Percentiles rank a stretch among this genome's conserved stretches.
phyloP scores from a whole-genome alignment of 306 rosid genomes.

The Vigna angularis region DNA sequence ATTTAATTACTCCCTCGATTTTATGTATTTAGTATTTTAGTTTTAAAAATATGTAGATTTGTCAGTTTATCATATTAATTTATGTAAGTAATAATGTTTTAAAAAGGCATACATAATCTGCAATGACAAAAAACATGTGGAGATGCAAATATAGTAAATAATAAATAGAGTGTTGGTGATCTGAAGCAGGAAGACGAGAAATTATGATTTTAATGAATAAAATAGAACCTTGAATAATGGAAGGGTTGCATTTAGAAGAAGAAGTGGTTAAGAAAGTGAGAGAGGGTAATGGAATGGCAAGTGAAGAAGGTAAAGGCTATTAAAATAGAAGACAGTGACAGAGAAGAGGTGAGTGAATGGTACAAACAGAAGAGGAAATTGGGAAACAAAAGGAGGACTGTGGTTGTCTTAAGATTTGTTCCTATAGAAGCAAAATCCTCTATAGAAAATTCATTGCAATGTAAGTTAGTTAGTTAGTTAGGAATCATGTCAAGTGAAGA shows the following conservation, averaged over 20 bases:
- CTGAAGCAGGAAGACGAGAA: neutral
- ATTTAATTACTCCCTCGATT: neutral
- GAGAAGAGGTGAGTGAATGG: neutral
- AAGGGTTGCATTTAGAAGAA: slow-evolving; percentile 5
- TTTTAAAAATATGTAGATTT: neutral
- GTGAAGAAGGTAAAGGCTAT: neutral
- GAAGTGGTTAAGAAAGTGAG: neutral
- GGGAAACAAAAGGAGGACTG: neutral
- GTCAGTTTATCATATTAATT: neutral
- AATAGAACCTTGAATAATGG: neutral
- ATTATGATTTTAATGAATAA: neutral
- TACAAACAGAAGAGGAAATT: neutral
- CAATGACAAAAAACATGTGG: neutral
- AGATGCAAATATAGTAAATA: neutral
- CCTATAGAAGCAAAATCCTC: neutral
- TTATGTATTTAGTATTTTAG: neutral
- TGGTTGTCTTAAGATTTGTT: neutral
- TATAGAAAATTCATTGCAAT: neutral
- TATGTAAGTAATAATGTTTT: neutral
- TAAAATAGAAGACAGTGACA: slow-evolving; percentile 7
- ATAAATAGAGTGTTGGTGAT: too few species aligned
- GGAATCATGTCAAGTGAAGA: slow-evolving; percentile 21
- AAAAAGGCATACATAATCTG: neutral
- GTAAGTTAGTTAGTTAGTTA: neutral
- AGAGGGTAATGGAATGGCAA: neutral